These are phyloP conservation scores for Ampelomyces quisqualis DNA, from an alignment of 2,329 filamentous ascomycete species.

Conservation along the genomic window DNA sequence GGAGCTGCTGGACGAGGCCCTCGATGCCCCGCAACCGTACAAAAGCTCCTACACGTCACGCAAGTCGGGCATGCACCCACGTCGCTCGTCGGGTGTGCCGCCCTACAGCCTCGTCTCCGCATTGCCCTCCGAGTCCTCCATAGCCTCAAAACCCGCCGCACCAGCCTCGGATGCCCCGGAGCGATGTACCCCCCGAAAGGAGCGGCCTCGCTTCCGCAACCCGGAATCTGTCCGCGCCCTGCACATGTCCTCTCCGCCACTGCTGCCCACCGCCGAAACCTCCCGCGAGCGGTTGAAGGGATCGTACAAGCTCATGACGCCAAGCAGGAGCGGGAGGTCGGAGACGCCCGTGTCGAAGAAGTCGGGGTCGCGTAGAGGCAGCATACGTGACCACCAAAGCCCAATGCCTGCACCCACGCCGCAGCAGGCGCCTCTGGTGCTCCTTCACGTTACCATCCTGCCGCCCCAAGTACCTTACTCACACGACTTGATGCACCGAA, in stretches of 20 bases:
- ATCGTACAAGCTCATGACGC: constrained; percentile 37
- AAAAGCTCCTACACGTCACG: constrained; percentile 38
- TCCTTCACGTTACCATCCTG: constrained; percentile 75
- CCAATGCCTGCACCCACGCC: constrained; percentile 32
- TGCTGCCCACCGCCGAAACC: constrained; percentile 31
- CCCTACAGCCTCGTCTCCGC: constrained; percentile 41
- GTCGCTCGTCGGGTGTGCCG: constrained; percentile 33
- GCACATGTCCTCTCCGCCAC: constrained; percentile 65
- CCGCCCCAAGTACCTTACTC: constrained; percentile 67
- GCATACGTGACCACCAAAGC: constrained; percentile 29
- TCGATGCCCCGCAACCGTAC: constrained; percentile 32
- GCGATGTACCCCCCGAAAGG: constrained; percentile 58
- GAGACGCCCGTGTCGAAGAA: constrained; percentile 34
- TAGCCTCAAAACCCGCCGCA: constrained; percentile 35
- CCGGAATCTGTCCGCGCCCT: constrained; percentile 68
- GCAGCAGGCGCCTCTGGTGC: constrained; percentile 66
- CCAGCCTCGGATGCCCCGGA: constrained; percentile 29
- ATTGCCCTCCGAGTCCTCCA: constrained; percentile 43
- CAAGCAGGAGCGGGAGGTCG: constrained; percentile 33
- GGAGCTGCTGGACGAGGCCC: constrained; percentile 27
- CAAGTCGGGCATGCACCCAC: constrained; percentile 22
- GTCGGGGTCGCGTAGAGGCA: constrained; percentile 32
- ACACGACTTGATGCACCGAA: constrained; percentile 49
- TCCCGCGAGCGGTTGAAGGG: constrained; percentile 36
- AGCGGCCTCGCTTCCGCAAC: constrained; percentile 66